These are phyloP conservation scores for Sporothrix protearum DNA, from an alignment of 2,329 filamentous ascomycete genomes.

Conservation along the genomic window DNA sequence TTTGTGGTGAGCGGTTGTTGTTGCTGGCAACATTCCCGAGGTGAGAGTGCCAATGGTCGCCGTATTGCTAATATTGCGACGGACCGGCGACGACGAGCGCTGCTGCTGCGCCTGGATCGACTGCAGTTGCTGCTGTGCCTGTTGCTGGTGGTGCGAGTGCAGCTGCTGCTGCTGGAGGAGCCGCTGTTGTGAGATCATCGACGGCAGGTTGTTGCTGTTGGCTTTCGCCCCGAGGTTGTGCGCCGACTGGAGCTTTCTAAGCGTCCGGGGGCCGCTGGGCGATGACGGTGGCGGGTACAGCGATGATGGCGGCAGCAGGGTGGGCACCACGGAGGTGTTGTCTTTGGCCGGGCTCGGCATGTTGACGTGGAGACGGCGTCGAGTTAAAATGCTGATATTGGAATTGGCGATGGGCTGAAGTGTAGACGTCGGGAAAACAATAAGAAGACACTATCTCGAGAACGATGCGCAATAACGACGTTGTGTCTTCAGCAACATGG, in stretches of 20 bases:
- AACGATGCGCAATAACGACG: background rate
- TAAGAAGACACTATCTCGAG: background rate
- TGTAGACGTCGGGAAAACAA: no score
- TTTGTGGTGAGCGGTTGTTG: slow-evolving; percentile 46
- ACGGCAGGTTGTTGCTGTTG: slow-evolving; percentile 45
- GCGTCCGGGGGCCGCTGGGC: slow-evolving; percentile 61
- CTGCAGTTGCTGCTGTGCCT: slow-evolving; percentile 37
- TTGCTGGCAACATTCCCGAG: background rate
- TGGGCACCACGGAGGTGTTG: slow-evolving; percentile 30
- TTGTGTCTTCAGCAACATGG: background rate
- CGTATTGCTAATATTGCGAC: slow-evolving; percentile 32
- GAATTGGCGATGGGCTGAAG: background rate
- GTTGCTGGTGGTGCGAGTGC: slow-evolving; percentile 39
- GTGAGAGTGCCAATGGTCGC: background rate
- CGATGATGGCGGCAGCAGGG: slow-evolving; percentile 36
- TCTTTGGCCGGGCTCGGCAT: slow-evolving; percentile 37
- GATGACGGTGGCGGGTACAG: slow-evolving; percentile 56
- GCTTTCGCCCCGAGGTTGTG: slow-evolving; percentile 61
- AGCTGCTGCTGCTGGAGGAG: slow-evolving; percentile 46
- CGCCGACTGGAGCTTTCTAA: slow-evolving; percentile 73
- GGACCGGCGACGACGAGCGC: slow-evolving; percentile 38
- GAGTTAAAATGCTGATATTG: background rate
- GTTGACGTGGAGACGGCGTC: background rate
- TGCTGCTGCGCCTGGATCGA: slow-evolving; percentile 50
- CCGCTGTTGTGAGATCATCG: slow-evolving; percentile 52